These are phyloP conservation scores for Pythium oligandrum DNA, from an alignment of 352 stramenopile species.

Conservation along the genomic window DNA sequence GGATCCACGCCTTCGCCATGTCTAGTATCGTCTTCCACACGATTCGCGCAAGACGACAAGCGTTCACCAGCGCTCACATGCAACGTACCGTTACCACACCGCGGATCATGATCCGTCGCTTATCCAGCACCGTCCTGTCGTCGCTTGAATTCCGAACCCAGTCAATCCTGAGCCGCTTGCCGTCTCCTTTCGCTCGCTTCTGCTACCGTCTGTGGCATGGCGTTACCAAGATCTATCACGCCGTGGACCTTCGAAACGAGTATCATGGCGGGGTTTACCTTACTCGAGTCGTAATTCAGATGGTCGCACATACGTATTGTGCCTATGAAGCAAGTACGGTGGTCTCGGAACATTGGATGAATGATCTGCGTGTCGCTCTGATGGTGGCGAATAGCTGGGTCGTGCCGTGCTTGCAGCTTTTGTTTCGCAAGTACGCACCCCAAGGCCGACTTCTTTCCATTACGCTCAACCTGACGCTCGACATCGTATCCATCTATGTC, in stretches of 20 bases:
- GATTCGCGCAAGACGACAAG: slow-evolving; percentile 7
- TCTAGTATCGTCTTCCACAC: slow-evolving; percentile 17
- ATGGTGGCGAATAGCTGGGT: slow-evolving; percentile 11
- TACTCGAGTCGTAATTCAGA: slow-evolving; percentile 5
- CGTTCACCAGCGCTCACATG: slow-evolving; percentile 16
- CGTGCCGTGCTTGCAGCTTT: slow-evolving; percentile 3
- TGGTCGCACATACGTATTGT: slow-evolving; percentile 8
- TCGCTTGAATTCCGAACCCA: slow-evolving; percentile 20
- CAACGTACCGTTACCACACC: slow-evolving; percentile 17
- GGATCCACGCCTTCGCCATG: slow-evolving; percentile 16
- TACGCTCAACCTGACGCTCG: slow-evolving; percentile 9
- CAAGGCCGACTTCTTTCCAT: slow-evolving; percentile 9
- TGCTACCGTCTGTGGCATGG: slow-evolving; percentile 10
- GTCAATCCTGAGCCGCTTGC: slow-evolving; percentile 15
- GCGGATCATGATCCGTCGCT: slow-evolving; percentile 12
- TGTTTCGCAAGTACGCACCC: slow-evolving; percentile 7
- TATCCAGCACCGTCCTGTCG: slow-evolving; percentile 13
- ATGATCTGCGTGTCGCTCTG: slow-evolving; percentile 5
- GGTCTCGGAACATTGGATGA: slow-evolving; percentile 5
- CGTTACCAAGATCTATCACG: slow-evolving; percentile 5
- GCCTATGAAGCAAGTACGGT: slow-evolving; percentile 7
- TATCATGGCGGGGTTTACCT: slow-evolving; percentile 11
- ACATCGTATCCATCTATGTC: slow-evolving; percentile 7
- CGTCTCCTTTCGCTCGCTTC: slow-evolving; percentile 11
- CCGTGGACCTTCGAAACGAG: slow-evolving; percentile 9